Percentiles rank a stretch among this genome's conserved stretches.
phyloP scores from a whole-genome alignment of 768 basidiomycete species.

The Termitomyces sp. region DNA sequence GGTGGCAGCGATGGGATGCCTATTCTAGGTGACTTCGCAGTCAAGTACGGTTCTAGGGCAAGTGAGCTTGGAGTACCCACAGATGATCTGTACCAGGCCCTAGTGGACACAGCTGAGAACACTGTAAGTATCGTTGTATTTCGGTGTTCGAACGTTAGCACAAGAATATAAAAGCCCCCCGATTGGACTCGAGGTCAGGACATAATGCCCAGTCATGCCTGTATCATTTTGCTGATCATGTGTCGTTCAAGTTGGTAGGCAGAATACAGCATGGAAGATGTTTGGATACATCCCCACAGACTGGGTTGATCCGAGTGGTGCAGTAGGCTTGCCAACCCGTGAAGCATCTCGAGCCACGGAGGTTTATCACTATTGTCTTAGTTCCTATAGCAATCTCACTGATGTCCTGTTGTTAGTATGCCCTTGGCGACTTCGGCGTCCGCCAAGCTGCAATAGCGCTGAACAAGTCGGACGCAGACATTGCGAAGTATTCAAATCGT shows the following conservation, averaged over 20 bases:
- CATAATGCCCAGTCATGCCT: neutral
- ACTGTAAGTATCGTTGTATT: constrained; percentile 27
- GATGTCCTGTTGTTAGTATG: constrained; percentile 26
- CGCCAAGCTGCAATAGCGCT: constrained; percentile 42
- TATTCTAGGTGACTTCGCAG: constrained; percentile 46
- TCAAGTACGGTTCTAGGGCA: constrained; percentile 36
- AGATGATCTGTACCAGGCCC: constrained; percentile 43
- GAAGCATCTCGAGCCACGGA: constrained; percentile 46
- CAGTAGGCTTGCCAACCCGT: constrained; percentile 41
- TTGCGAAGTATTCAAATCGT: constrained; percentile 39
- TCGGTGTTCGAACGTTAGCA: neutral
- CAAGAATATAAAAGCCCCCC: constrained; percentile 29
- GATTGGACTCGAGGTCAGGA: constrained; percentile 39
- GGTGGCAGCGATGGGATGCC: constrained; percentile 48
- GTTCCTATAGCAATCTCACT: neutral
- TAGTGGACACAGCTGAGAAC: constrained; percentile 47
- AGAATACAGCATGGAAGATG: constrained; percentile 47
- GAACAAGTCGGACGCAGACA: constrained; percentile 30
- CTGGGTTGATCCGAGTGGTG: constrained; percentile 43
- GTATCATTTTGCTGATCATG: neutral
- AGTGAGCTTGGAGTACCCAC: constrained; percentile 34
- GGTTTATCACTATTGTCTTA: constrained; percentile 19
- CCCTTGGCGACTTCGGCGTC: constrained; percentile 46
- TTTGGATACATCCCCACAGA: constrained; percentile 45
- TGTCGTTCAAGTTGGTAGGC: constrained; percentile 32